Conservation (phyloP, 345 rosid genomes). For the Viola odorata region DNA sequence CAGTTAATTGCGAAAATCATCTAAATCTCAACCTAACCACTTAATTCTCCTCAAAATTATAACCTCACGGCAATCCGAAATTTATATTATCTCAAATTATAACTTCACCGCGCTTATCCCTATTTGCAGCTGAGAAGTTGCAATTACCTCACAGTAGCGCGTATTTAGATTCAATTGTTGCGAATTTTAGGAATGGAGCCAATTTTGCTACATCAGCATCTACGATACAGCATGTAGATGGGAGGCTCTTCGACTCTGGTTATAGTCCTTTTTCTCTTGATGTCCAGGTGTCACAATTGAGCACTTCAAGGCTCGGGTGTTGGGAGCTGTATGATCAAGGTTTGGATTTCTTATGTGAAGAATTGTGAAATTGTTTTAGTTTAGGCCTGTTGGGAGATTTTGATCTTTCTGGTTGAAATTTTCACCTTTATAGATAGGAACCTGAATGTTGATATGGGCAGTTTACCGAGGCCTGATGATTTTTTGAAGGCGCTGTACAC, state of each 20-base stretch:
- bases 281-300: conserved; percentile 61
- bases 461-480: conserved; percentile 39
- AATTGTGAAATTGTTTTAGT: too few relatives aligned
- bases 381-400: too few relatives aligned
- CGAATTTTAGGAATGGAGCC: conserved; percentile 77
- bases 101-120: too few relatives aligned
- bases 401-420: too few relatives aligned
- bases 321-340: background rate
- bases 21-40: too few relatives aligned
- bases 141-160: conserved; percentile 51
- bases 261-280: conserved; percentile 63
- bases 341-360: too few relatives aligned
- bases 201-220: conserved; percentile 83
- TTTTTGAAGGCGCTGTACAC: conserved; percentile 48
- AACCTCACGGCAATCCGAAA: too few relatives aligned
- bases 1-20: too few relatives aligned
- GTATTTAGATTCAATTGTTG: conserved; percentile 53
- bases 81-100: too few relatives aligned
- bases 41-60: too few relatives aligned
- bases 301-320: conserved; percentile 43
- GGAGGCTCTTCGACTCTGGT: conserved; percentile 52
- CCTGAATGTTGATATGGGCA: too few relatives aligned
- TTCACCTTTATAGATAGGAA: too few relatives aligned
- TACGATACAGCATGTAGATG: conserved; percentile 53
- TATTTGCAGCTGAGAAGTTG: conserved; percentile 39